Evolutionary conservation across 1,284 basidiomycete species (phyloP).

Genomic region (Hortiboletus rubellus): DNA sequence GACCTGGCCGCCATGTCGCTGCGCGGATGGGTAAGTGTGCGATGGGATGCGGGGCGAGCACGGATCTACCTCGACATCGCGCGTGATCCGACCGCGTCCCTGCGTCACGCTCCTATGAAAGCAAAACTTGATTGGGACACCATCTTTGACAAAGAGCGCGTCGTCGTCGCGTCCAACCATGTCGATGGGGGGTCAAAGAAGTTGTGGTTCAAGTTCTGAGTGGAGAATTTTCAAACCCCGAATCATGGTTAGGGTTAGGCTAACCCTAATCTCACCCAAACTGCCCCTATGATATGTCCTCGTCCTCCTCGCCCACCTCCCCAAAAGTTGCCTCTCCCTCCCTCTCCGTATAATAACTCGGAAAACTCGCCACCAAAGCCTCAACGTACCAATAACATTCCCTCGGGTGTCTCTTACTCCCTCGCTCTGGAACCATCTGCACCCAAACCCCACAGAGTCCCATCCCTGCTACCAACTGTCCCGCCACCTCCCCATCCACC

Average conservation of each 20-base stretch:
- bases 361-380: conserved; percentile 24
- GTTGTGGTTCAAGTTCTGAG: not conserved
- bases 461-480: conserved; percentile 50
- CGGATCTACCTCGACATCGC: conserved; percentile 24
- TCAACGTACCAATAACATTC: conserved; percentile 32
- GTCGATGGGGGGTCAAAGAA: not conserved
- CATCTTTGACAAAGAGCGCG: conserved; percentile 27
- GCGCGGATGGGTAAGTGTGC: not conserved
- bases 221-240: conserved; percentile 29
- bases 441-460: conserved; percentile 53
- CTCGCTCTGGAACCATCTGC: conserved; percentile 45
- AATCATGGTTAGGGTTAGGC: conserved; percentile 30
- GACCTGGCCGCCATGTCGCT: conserved; percentile 28
- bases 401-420: conserved; percentile 7
- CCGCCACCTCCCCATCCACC: conserved; percentile 44
- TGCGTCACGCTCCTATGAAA: conserved; percentile 31
- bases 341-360: conserved; percentile 31
- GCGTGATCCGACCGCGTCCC: conserved; percentile 20
- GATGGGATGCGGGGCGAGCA: not conserved
- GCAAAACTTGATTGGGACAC: conserved; percentile 25
- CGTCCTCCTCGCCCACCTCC: conserved; percentile 2
- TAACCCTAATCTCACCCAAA: conserved; percentile 3
- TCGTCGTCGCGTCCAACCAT: conserved; percentile 13
- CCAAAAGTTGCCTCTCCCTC: not conserved
- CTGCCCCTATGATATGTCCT: not conserved